Evolutionary conservation across 2,329 filamentous ascomycete species (phyloP), one percentile per base, ranked within the genome.

Genomic region (Penicillium oxalicum): DNA sequence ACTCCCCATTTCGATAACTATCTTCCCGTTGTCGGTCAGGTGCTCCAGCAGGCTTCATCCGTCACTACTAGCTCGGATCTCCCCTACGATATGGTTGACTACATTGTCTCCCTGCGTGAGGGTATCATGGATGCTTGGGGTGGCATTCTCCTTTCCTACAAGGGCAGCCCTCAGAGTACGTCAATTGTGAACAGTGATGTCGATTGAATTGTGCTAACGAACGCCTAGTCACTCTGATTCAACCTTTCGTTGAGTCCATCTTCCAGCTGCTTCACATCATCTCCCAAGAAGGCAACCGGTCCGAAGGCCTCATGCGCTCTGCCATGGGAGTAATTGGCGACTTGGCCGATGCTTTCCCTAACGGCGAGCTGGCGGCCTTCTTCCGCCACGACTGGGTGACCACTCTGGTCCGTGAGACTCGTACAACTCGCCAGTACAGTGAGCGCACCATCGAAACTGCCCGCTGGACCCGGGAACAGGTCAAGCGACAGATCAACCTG

Each of bases 51-150:
- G 70, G 93, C 93, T 48, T 87, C 90, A 13, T 83, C 80, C 39
- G 89, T 98, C 48, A 87, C 84, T 29, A 82, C 88, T 37, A 82
- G 82, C 48, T 79, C 83, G 27, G 90, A 96, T 58, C 84, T 87
- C 50, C 87, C 87, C 44, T 93, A 91, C 61, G 93, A 98, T 72
- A 95, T 97, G 87, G 85, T 91, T 49, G 91, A 97, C 71, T 98
- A 98, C 67, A 86, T 98, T 60, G 82, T 95, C 56, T 95, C 91
- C 18, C 80, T 98, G 42, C 86, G 93, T 46, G 94, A 98, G 68
- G 93, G 91, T 60, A 97, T 98, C 59, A 95, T 97, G 86, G 93
- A 98, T 77, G 93, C 93, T 32, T 98, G 94, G 91, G 90, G 91
- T 62, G 93, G 93, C 58, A 93, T 95, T 58, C 90, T 98, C 65